A percentile compares a stretch with the other conserved stretches of the same genome.
Conservation (phyloP, 345 rosid genomes). For the Raphanus sativus region DNA sequence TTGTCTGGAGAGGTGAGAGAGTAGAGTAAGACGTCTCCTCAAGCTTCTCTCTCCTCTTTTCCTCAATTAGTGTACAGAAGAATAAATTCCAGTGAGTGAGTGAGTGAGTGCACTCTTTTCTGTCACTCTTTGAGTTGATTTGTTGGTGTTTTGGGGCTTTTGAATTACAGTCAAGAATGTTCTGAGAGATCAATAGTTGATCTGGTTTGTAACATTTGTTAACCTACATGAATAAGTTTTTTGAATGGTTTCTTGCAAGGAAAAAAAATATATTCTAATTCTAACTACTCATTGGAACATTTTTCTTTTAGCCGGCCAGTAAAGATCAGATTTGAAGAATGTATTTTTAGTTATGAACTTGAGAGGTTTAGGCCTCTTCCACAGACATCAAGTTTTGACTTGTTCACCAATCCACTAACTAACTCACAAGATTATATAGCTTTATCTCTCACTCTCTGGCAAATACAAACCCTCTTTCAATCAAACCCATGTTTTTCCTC, state of each 20-base stretch:
- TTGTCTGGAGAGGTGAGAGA: conserved; percentile 55
- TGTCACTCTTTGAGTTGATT: background rate
- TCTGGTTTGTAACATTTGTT: conserved; percentile 17
- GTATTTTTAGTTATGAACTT: background rate
- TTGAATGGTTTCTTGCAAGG: background rate
- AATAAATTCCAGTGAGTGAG: conserved; percentile 16
- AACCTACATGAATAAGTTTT: background rate
- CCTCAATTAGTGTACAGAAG: conserved; percentile 26
- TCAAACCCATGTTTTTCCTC: too few relatives aligned
- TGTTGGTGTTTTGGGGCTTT: background rate
- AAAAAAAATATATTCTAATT: background rate
- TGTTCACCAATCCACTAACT: background rate
- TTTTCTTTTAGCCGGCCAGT: background rate
- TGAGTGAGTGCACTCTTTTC: conserved; percentile 14
- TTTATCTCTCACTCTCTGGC: background rate
- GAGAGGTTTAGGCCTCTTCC: background rate
- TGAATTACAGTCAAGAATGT: background rate
- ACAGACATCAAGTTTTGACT: background rate
- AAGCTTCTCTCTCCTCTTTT: conserved; percentile 9
- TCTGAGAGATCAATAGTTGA: background rate
- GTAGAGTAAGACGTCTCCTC: conserved; percentile 30
- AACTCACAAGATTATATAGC: background rate
- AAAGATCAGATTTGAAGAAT: background rate
- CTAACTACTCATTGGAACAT: background rate
- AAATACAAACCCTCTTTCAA: background rate